These are phyloP conservation scores for Botrytis paeoniae DNA, from an alignment of 2,329 filamentous ascomycete species.

Conservation along the genomic window DNA sequence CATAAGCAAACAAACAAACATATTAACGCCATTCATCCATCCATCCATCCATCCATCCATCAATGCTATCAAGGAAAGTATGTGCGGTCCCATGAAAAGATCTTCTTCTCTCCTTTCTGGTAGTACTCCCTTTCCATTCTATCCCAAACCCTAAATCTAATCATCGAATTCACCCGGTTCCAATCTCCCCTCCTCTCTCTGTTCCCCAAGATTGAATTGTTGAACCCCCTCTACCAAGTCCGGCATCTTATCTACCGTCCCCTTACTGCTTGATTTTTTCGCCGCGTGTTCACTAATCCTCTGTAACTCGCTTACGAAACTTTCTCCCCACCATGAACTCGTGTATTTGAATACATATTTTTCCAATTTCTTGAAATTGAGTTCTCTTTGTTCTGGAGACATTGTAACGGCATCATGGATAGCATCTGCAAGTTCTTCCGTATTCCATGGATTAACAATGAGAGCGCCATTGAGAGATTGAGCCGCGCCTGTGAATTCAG, in stretches of 20 bases:
- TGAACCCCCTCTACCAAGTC: constrained; percentile 27
- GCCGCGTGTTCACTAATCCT: constrained; percentile 37
- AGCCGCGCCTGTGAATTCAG: constrained; percentile 93
- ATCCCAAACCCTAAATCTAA: neutral
- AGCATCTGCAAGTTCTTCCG: constrained; percentile 86
- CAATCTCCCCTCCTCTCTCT: constrained; percentile 19
- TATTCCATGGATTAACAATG: constrained; percentile 98
- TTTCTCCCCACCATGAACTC: constrained; percentile 93
- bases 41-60: neutral
- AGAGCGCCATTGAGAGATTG: constrained; percentile 91
- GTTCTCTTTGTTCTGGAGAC: constrained; percentile 79
- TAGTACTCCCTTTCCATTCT: neutral
- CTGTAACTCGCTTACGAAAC: constrained; percentile 78
- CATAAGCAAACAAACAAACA: neutral
- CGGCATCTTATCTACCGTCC: constrained; percentile 13
- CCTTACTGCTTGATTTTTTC: constrained; percentile 34
- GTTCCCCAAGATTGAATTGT: constrained; percentile 23
- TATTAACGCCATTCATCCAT: neutral
- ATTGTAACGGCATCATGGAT: constrained; percentile 97
- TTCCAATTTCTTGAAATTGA: constrained; percentile 88
- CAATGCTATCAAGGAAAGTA: neutral
- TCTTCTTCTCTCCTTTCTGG: neutral
- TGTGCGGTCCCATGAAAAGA: neutral
- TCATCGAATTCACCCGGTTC: constrained; percentile 20
- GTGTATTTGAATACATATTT: constrained; percentile 98